phyloP scores from a whole-genome alignment of 2,329 filamentous ascomycete genomes.

The Alternaria solani region DNA sequence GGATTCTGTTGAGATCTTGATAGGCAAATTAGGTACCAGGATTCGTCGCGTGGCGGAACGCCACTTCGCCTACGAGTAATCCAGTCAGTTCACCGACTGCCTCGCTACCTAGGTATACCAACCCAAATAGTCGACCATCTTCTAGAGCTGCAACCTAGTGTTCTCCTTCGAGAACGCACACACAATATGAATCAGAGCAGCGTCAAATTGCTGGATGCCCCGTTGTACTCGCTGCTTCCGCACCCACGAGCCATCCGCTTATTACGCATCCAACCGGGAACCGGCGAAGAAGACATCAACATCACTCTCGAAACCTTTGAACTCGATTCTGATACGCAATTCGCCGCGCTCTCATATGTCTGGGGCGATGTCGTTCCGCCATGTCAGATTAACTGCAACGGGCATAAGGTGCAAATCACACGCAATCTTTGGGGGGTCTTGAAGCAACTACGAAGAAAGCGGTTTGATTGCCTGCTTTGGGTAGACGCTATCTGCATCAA shows the following conservation, averaged over 20 bases:
- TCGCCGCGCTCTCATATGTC: not conserved
- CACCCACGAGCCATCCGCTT: not conserved
- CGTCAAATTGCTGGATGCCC: not conserved
- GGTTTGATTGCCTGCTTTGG: constrained; percentile 7
- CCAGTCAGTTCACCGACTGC: too few relatives aligned
- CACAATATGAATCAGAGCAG: not conserved
- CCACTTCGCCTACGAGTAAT: too few relatives aligned
- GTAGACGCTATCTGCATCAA: too few relatives aligned
- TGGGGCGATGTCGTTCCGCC: not conserved
- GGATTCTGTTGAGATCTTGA: too few relatives aligned
- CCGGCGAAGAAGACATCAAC: not conserved
- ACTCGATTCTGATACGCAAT: not conserved
- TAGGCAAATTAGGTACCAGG: too few relatives aligned
- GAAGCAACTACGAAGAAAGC: not conserved
- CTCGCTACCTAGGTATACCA: too few relatives aligned
- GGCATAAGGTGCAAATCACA: not conserved
- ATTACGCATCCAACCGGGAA: not conserved
- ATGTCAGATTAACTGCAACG: not conserved
- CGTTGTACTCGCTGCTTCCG: not conserved
- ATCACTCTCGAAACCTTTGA: not conserved
- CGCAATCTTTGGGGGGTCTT: not conserved
- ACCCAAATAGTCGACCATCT: too few relatives aligned
- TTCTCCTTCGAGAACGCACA: not conserved
- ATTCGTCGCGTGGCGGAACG: too few relatives aligned
- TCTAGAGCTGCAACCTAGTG: too few relatives aligned